A percentile compares a stretch with the other conserved stretches of the same genome.
Conservation (phyloP, 2,329 filamentous ascomycete species). For the Dactylellina sp. region DNA sequence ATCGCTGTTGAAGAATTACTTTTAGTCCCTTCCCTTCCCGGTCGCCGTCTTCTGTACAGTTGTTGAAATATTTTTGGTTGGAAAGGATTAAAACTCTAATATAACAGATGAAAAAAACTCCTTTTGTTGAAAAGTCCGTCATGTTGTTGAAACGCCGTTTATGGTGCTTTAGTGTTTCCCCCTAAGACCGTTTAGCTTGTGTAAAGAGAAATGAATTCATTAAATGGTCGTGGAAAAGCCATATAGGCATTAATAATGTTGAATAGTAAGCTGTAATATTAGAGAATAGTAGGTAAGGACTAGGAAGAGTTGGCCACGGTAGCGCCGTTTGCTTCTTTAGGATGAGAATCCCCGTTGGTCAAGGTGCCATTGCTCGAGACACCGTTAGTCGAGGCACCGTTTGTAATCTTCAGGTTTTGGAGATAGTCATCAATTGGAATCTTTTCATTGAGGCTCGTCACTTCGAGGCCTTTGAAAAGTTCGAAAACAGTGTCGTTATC, state of each 20-base stretch:
- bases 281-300: not conserved
- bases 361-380: constrained; percentile 8
- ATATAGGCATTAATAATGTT: constrained; percentile 34
- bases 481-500: constrained; percentile 83
- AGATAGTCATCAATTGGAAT: constrained; percentile 59
- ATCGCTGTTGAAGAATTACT: constrained; percentile 46
- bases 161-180: constrained; percentile 15
- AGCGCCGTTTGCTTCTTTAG: constrained; percentile 17
- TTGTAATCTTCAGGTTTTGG: constrained; percentile 46
- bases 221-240: constrained; percentile 19
- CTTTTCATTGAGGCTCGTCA: constrained; percentile 72
- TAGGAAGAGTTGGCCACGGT: not conserved
- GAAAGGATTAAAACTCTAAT: constrained; percentile 14
- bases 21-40: constrained; percentile 1
- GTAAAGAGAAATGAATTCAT: constrained; percentile 40
- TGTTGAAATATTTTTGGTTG: constrained; percentile 10
- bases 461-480: constrained; percentile 81
- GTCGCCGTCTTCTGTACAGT: constrained; percentile 10
- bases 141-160: constrained; percentile 56
- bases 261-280: constrained; percentile 22
- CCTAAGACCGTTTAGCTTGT: constrained; percentile 10
- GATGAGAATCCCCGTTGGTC: constrained; percentile 23
- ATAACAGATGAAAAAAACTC: constrained; percentile 29
- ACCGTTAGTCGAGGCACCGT: not conserved
- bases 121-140: constrained; percentile 50